phyloP scores from a whole-genome alignment of 306 rosid genomes.

The Prosopis cineraria region DNA sequence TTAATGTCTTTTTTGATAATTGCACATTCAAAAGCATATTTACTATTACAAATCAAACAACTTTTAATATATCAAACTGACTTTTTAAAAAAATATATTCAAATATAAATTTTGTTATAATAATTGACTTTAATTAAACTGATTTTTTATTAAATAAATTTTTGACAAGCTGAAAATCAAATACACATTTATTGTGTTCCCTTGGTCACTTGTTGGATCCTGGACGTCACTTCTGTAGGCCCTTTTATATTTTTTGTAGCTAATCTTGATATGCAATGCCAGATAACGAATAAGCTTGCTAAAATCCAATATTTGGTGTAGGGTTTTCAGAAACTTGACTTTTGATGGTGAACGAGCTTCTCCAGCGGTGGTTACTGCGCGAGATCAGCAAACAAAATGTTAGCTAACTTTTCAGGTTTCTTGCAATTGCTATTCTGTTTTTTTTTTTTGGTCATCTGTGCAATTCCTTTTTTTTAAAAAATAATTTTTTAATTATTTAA shows the following conservation, averaged over 20 bases:
- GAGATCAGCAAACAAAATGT: neutral
- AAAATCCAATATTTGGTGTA: neutral
- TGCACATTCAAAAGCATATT: no score
- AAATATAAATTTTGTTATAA: no score
- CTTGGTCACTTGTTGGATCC: neutral
- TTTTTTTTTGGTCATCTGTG: no score
- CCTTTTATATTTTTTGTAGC: neutral
- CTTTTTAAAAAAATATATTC: no score
- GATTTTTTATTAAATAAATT: no score
- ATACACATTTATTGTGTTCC: neutral
- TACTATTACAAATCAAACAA: no score
- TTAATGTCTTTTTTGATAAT: no score
- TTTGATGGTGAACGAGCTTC: neutral
- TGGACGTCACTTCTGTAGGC: neutral
- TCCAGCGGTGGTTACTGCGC: neutral
- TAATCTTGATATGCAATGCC: neutral
- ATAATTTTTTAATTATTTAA: no score
- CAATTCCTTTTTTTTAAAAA: no score
- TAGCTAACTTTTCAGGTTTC: neutral
- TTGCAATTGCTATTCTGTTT: neutral
- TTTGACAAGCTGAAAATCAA: no score
- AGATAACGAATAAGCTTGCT: neutral
- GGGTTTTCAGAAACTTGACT: neutral
- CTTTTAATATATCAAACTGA: no score
- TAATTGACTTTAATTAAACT: no score